Percentiles rank a stretch among this genome's conserved stretches.
Evolutionary conservation across 1,284 basidiomycete species (phyloP).

Genomic region (Boletellus deceptivus): DNA sequence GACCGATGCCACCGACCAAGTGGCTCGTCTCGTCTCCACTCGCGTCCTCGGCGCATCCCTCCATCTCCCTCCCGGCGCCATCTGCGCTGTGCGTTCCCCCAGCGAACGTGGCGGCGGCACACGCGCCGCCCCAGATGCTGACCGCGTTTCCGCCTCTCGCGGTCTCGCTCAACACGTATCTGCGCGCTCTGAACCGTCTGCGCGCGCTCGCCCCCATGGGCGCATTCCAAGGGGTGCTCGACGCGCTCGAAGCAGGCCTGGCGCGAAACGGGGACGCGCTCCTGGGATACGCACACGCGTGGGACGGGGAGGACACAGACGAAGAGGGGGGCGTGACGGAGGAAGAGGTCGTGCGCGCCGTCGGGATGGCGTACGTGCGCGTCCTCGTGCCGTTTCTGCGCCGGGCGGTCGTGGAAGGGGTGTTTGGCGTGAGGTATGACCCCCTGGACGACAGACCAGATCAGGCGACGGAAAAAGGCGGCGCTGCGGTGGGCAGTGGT

Average conservation of each 20-base stretch:
- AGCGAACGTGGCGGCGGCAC: constrained; percentile 31
- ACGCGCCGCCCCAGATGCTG: constrained; percentile 67
- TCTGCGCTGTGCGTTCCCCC: constrained; percentile 30
- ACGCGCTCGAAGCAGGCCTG: constrained; percentile 53
- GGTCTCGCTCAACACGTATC: constrained; percentile 69
- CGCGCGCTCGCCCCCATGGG: constrained; percentile 74
- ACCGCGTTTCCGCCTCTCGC: constrained; percentile 79
- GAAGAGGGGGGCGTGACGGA: constrained; percentile 5
- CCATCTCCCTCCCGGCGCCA: constrained; percentile 28
- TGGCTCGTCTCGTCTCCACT: constrained; percentile 48
- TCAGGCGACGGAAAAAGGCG: not conserved
- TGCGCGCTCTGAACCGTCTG: constrained; percentile 77
- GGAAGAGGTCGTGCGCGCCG: constrained; percentile 46
- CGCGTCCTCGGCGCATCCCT: too few species aligned
- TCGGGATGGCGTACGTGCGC: constrained; percentile 55
- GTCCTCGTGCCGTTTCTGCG: constrained; percentile 68
- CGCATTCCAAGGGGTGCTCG: constrained; percentile 45
- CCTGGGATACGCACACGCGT: constrained; percentile 23
- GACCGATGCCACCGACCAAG: constrained; percentile 39
- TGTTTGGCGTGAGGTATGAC: constrained; percentile 51
- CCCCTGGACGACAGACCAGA: not conserved
- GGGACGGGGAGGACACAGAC: constrained; percentile 16
- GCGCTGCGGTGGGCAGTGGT: not conserved
- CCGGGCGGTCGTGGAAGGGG: constrained; percentile 68
- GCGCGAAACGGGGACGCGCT: constrained; percentile 45